Conservation (phyloP, 1,284 basidiomycete species). For the Apiotrichum sp. region DNA sequence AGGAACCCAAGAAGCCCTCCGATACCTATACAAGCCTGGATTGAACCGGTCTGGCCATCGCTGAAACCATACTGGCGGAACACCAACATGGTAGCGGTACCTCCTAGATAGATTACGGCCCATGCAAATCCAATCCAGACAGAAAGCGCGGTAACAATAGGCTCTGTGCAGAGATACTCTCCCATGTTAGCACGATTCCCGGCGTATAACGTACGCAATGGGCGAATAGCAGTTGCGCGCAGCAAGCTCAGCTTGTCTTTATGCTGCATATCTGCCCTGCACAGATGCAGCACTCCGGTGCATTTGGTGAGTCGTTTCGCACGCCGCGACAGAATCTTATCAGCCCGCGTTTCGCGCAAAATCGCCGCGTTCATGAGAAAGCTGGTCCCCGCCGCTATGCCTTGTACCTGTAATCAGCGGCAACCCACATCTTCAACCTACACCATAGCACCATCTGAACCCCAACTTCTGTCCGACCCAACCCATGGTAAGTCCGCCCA, state of each 20-base stretch:
- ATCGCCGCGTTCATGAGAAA: conserved; percentile 36
- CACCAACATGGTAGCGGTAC: conserved; percentile 31
- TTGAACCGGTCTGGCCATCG: conserved; percentile 23
- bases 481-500: conserved; percentile 14
- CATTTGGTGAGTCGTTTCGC: conserved; percentile 43
- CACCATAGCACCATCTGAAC: conserved; percentile 40
- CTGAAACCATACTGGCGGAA: conserved; percentile 38
- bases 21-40: conserved; percentile 30
- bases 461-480: conserved; percentile 29
- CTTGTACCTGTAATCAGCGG: conserved; percentile 17
- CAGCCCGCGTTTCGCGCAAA: conserved; percentile 46
- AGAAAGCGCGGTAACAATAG: conserved; percentile 48
- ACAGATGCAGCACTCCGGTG: conserved; percentile 43
- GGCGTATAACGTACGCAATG: conserved; percentile 18
- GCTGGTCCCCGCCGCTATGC: conserved; percentile 25
- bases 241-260: conserved; percentile 36
- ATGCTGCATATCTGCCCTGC: conserved; percentile 31
- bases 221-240: conserved; percentile 37
- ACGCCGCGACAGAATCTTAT: conserved; percentile 47
- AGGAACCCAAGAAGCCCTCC: conserved; percentile 68
- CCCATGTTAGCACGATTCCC: not conserved
- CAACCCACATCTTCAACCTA: not conserved
- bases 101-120: conserved; percentile 39
- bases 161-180: conserved; percentile 48
- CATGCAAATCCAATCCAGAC: conserved; percentile 49